These are phyloP conservation scores for Ophiognomonia clavigignenti-juglandacearum DNA, from an alignment of 2,329 filamentous ascomycete genomes.

Conservation along the genomic window DNA sequence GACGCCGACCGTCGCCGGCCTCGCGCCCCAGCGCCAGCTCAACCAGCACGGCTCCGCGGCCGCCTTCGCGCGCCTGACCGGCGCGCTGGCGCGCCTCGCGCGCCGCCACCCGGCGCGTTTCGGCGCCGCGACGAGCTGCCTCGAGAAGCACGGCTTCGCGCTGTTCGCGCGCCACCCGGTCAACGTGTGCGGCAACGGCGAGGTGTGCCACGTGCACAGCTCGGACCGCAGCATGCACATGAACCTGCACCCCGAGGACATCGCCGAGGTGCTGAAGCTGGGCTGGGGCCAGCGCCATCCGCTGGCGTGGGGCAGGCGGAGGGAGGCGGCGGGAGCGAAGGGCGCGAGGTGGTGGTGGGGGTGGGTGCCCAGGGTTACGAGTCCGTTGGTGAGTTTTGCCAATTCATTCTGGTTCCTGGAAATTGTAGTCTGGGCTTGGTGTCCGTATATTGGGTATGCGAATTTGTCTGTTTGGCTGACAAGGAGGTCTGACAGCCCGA, in stretches of 20 bases:
- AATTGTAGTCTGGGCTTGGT: too few species aligned
- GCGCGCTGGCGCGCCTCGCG: conserved; percentile 48
- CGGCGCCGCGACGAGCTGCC: conserved; percentile 64
- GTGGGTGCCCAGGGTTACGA: conserved; percentile 3
- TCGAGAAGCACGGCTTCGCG: conserved; percentile 77
- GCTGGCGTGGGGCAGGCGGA: conserved; percentile 55
- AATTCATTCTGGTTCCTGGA: too few species aligned
- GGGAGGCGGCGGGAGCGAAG: not conserved
- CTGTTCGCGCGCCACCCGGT: conserved; percentile 65
- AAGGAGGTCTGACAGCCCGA: too few species aligned
- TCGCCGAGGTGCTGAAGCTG: conserved; percentile 62
- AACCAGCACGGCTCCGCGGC: conserved; percentile 55
- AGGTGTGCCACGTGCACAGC: conserved; percentile 76
- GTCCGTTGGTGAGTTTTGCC: too few species aligned
- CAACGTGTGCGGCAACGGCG: conserved; percentile 67
- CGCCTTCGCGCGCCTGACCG: conserved; percentile 52
- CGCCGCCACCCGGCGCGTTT: conserved; percentile 40
- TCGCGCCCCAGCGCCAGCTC: conserved; percentile 76
- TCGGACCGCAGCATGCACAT: conserved; percentile 74
- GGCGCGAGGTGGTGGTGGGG: conserved; percentile 1
- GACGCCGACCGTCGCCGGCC: conserved; percentile 65
- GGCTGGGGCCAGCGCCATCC: conserved; percentile 75
- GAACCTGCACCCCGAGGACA: conserved; percentile 74
- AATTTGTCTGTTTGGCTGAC: too few species aligned
- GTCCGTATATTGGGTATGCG: too few species aligned